Percentiles rank a stretch among this genome's conserved stretches.
phyloP scores from a whole-genome alignment of 164 flowering plant genomes.

The Dillenia suffruticosa region DNA sequence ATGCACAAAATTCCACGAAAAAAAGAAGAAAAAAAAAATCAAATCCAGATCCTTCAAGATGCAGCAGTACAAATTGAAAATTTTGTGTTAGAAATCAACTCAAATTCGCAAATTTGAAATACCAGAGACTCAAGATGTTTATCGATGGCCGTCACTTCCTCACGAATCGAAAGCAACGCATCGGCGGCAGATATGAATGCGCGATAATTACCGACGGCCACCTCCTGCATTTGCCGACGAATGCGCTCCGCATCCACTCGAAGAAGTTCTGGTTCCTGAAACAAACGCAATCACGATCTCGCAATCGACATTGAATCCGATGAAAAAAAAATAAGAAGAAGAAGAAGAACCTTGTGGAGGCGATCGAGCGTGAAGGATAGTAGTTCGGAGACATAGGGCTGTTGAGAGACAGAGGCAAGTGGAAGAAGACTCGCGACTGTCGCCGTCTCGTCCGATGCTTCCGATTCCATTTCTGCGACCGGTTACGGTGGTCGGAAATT shows the following conservation, averaged over 20 bases:
- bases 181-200: conserved; percentile 94
- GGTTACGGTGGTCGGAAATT: too few species aligned
- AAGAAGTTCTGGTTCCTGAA: conserved; percentile 90
- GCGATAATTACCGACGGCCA: conserved; percentile 90
- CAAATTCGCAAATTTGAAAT: conserved; percentile 2
- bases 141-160: conserved; percentile 74
- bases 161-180: conserved; percentile 68
- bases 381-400: conserved; percentile 95
- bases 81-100: too few species aligned
- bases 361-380: conserved; percentile 99
- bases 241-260: conserved; percentile 96
- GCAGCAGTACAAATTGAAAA: too few species aligned
- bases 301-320: not conserved
- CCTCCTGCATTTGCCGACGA: conserved; percentile 94
- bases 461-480: conserved; percentile 27
- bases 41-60: too few species aligned
- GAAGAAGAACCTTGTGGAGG: conserved; percentile 71
- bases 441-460: conserved; percentile 28
- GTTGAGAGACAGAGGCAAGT: conserved; percentile 72
- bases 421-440: conserved; percentile 44
- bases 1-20: too few species aligned
- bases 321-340: not conserved
- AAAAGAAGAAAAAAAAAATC: too few species aligned
- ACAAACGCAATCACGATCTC: not conserved
- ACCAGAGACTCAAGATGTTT: conserved; percentile 88